Base-by-base conservation (phyloP, 768 basidiomycete genomes). In the Atractiella rhizophila region DNA sequence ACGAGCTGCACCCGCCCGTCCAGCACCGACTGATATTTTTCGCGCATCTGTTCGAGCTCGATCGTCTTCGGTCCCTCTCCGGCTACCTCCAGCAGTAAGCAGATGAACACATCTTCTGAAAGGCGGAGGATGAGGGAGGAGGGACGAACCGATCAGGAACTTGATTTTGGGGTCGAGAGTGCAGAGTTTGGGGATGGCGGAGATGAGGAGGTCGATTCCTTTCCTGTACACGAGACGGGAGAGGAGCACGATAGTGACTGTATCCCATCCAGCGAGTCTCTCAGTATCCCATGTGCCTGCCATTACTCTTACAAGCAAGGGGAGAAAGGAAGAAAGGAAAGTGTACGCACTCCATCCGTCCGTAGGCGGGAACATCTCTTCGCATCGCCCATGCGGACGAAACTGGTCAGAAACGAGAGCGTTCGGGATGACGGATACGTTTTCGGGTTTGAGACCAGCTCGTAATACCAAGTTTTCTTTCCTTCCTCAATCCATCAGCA, bases 381-480 rank as follows among this genome's bases (percentile, higher is more conserved):
- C n/a, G n/a, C n/a, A n/a, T n/a, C n/a, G n/a, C n/a, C n/a, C n/a
- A 4, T 62, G 59, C 0, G 91, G 91, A 28, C 64, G 67, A 54
- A 98, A 98, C 50, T 76, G 71, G 21, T 80, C 76, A 0, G 83
- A 72, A 8, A 86, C 70, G 11, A 98, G 60, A 0, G 91, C 74
- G 45, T 85, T 94, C 3, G 91, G 91, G 23, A 98, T 88, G 2
- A 96, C 88, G 52, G 85, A 78, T 13, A 83, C 74, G 27, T 69
- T 70, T 15, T 63, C 55, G 0, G 67, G 68, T 25, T 74, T 76
- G 2, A 91, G 61, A 32, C 76, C 67, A 1, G 78, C 82, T 5
- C 91, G 67, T 1, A 98, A 66, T 3, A 86, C 80, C 0, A 86
- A 96, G 48, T 96, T 98, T 61, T 96, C 91, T n/a, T 86, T 81